phyloP scores from a whole-genome alignment of 108 stramenopile genomes.

The Cyclostephanos invisitatus region DNA sequence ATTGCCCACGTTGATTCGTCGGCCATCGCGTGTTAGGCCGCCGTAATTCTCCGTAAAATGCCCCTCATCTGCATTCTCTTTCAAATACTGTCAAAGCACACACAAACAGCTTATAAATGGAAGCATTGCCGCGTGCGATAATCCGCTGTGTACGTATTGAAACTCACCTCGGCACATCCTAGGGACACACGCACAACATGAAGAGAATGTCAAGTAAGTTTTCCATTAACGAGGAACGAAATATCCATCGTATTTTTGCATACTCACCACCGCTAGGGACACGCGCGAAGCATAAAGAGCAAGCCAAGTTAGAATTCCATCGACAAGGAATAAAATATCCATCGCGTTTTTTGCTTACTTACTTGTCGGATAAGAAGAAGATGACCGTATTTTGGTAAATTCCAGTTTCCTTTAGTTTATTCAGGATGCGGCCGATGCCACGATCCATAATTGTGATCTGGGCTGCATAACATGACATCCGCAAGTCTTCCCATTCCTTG shows the following conservation, averaged over 20 bases:
- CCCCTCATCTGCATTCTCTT: conserved; percentile 50
- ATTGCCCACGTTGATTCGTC: conserved; percentile 40
- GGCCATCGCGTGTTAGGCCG: conserved; percentile 37
- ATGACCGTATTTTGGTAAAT: conserved; percentile 44
- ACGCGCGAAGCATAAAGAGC: not conserved
- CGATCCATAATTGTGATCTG: conserved; percentile 50
- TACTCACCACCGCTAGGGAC: conserved; percentile 24
- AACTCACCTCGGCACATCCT: conserved; percentile 31
- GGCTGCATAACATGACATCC: conserved; percentile 51
- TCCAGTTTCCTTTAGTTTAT: conserved; percentile 21
- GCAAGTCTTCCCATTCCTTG: conserved; percentile 48
- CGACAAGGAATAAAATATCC: too few relatives aligned
- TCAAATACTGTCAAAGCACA: conserved; percentile 30
- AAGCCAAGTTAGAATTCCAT: not conserved
- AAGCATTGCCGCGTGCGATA: not conserved
- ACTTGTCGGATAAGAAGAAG: conserved; percentile 53
- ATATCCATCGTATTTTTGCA: not conserved
- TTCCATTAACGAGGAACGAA: not conserved
- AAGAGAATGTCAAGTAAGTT: not conserved
- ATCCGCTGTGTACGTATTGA: too few relatives aligned
- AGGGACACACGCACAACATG: not conserved
- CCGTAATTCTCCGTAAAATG: conserved; percentile 49
- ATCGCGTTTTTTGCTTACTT: too few relatives aligned
- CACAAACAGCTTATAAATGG: not conserved
- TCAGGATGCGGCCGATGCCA: conserved; percentile 45